Evolutionary conservation across 2,329 filamentous ascomycete genomes (phyloP).

Genomic region (Microdochium bolleyi): DNA sequence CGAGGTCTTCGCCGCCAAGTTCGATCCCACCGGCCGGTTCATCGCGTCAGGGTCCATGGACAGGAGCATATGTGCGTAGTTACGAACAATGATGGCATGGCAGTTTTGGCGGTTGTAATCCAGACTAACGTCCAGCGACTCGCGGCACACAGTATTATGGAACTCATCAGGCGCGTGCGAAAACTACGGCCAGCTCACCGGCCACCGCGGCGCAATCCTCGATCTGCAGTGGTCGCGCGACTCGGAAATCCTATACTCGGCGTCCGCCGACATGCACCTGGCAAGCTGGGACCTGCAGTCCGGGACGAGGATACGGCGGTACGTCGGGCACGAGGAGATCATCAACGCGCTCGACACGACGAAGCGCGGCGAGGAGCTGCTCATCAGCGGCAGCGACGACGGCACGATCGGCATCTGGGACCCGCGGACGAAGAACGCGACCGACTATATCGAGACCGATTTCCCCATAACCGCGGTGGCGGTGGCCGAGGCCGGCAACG

Average conservation of each 20-base stretch:
- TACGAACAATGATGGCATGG: slow-evolving; percentile 2
- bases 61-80: slow-evolving; percentile 71
- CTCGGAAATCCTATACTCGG: slow-evolving; percentile 82
- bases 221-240: slow-evolving; percentile 97
- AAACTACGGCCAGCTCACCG: slow-evolving; percentile 83
- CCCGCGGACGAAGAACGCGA: slow-evolving; percentile 78
- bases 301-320: slow-evolving; percentile 83
- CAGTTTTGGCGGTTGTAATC: not conserved
- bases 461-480: slow-evolving; percentile 89
- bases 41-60: slow-evolving; percentile 97
- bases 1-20: slow-evolving; percentile 85
- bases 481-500: slow-evolving; percentile 88
- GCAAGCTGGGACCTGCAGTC: slow-evolving; percentile 94
- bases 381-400: slow-evolving; percentile 90
- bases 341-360: slow-evolving; percentile 88
- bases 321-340: slow-evolving; percentile 91
- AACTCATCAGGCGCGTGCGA: slow-evolving; percentile 86
- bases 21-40: slow-evolving; percentile 78
- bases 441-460: slow-evolving; percentile 82
- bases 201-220: slow-evolving; percentile 84
- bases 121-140: not conserved
- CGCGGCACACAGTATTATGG: slow-evolving; percentile 66
- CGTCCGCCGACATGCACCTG: slow-evolving; percentile 86
- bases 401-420: slow-evolving; percentile 95
- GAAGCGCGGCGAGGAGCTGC: slow-evolving; percentile 79